Base-by-base conservation (phyloP, 352 stramenopile genomes). In the Phytophthora pistaciae region DNA sequence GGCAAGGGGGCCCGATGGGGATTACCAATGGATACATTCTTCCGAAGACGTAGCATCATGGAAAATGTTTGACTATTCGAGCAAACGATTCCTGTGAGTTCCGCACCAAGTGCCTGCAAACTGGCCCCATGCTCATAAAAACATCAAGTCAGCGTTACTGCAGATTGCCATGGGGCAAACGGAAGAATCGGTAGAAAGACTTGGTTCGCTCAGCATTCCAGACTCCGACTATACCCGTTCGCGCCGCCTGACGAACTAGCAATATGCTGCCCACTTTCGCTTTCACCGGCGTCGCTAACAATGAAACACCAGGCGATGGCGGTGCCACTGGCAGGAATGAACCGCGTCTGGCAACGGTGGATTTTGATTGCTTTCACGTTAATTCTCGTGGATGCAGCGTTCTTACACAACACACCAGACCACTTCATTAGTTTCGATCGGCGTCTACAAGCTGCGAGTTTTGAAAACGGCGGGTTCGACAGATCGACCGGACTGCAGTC, bases 161-260 rank as follows among this genome's bases (percentile, higher is more conserved):
- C 40, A 20, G 11, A 53, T 27, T 14, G 8, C 20, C 8, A 16
- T 23, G 20, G 46, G n/a, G n/a, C 46, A 53, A 23, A 14, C 11
- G 46, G 21, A 60, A 54, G 23, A 67, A 67, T 67, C 49, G 60
- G 13, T 60, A 36, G 60, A 60, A 66, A 36, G 20, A 60, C 56
- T n/a, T 31, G 9, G 48, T 53, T 53, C 46, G 46, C 46, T 27
- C 46, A 1, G 29, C 46, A 14, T 56, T 38, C 25, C 23, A 55
- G 36, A 8, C 5, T 48, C 40, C 16, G 40, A 48, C 40, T 21
- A 18, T 9, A 20, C 46, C 13, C 46, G 46, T 53, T 23, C n/a
- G 7, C 46, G n/a, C 7, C 6, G 16, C 36, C 60, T 66, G 60
- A 66, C 60, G 49, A 66, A 66, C 60, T 6, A 52, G 2, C 36